Base-by-base conservation (phyloP, 371 early-diverging fungal genomes). In the Mortierella sp. region DNA sequence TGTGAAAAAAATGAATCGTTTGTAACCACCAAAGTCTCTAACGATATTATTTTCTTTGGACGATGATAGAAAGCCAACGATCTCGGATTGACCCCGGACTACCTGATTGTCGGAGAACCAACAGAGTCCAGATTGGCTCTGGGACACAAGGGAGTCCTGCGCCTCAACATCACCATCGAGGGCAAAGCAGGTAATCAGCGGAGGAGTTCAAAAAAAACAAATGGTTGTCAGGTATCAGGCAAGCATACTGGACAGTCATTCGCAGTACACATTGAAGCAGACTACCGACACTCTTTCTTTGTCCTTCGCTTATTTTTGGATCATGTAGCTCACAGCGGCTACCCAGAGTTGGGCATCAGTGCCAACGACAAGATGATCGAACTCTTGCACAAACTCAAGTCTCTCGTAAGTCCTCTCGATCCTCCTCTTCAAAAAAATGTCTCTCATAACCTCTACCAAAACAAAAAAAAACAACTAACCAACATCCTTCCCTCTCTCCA, bases 141-240 rank as follows among this genome's bases (percentile, higher is more conserved):
- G 44, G 88, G 88, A 29, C 88, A 88, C 74, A 88, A 88, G 76
- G 88, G 88, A n/a, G 75, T 86, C 65, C 58, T 85, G 75, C 82
- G 85, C 45, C 67, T 85, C 34, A 79, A 78, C 70, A 79, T 88
- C 40, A 70, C 63, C 63, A 74, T 79, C 29, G 78, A 85, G 48
- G 85, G 86, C 45, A 76, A 78, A 73, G 84, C 86, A 45, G 86
- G 85, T 72, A 69, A 34, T n/a, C n/a, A n/a, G n/a, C n/a, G n/a
- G n/a, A n/a, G n/a, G n/a, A n/a, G n/a, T n/a, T n/a, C n/a, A n/a
- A n/a, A n/a, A n/a, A n/a, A n/a, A n/a, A n/a, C n/a, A n/a, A n/a
- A n/a, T n/a, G n/a, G n/a, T n/a, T n/a, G n/a, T n/a, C n/a, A 13
- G 31, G 19, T 37, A 64, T 52, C 31, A 13, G n/a, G 10, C n/a